Evolutionary conservation across 306 rosid genomes (phyloP), one percentile per base, ranked within the genome.

Genomic region (Adenanthera pavonina): DNA sequence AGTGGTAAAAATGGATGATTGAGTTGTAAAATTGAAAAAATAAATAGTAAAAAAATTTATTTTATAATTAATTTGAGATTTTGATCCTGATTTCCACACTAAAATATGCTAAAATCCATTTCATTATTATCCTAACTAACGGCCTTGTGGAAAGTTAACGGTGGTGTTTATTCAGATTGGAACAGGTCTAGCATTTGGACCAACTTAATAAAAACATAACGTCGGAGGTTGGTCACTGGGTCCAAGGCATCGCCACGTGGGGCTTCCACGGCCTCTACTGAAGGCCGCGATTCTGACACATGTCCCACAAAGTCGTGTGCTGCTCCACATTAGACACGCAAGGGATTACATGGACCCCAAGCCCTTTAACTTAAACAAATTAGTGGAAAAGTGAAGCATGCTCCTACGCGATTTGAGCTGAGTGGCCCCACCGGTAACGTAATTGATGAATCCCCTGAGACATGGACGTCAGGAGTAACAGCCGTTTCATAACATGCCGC

Each of bases 191-290:
- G 43, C 35, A 35, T 74, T 74, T 20, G 13, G 71, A 86, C 81
- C 87, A 84, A 84, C 90, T 80, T 25, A 25, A 25, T 25, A 25
- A 25, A 25, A 86, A 86, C 87, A 25, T 19, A 84, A 74, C 82
- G 65, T 2, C 86, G 85, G 1, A 6, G 30, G 52, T 10, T 7
- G 14, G 7, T 68, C 73, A 43, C 73, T 68, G 72, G 72, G 85
- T 80, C 80, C 46, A 35, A 36, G 1, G 10, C 49, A 46, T n/a
- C 47, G 43, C 88, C 84, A 80, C 9, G 81, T 79, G 88, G 78
- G 82, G 2, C 1, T 25, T 35, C 19, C 2, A 15, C 0, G 62
- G 9, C 46, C 48, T 14, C n/a, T 38, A 33, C 41, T 76, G 8
- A 14, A 15, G 67, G 36, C 3, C 0, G 2, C 7, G 35, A 44